These are phyloP conservation scores for Cyberlindnera xylosilytica DNA, from an alignment of 805 yeast species.

Conservation along the genomic window DNA sequence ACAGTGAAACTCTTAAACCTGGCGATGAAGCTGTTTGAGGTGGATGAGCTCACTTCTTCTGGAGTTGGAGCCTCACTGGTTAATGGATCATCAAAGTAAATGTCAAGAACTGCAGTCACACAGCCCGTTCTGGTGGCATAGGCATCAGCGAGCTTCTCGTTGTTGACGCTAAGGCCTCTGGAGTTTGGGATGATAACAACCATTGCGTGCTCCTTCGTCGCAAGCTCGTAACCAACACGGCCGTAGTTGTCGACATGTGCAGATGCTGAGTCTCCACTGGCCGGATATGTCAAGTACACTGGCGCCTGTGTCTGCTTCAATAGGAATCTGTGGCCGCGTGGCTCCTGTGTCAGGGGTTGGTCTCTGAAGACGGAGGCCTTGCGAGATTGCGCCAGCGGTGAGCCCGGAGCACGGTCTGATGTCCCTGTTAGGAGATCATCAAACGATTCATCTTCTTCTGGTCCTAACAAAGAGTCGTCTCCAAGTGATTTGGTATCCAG, in stretches of 20 bases:
- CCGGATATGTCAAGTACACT: slow-evolving; percentile 26
- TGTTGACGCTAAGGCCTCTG: slow-evolving; percentile 22
- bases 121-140: slow-evolving; percentile 28
- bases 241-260: slow-evolving; percentile 25
- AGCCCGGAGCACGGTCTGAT: slow-evolving; percentile 1
- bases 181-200: slow-evolving; percentile 27
- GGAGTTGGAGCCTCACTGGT: slow-evolving; percentile 5
- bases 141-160: slow-evolving; percentile 27
- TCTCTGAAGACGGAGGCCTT: slow-evolving; percentile 20
- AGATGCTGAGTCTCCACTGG: slow-evolving; percentile 6
- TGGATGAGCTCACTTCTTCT: neutral
- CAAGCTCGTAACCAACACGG: slow-evolving; percentile 23
- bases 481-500: neutral
- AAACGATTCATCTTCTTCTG: slow-evolving; percentile 13
- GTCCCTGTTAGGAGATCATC: slow-evolving; percentile 16
- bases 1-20: slow-evolving; percentile 19
- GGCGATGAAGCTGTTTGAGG: slow-evolving; percentile 14
- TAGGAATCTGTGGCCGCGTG: slow-evolving; percentile 25
- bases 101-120: slow-evolving; percentile 25
- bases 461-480: neutral
- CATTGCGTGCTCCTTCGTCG: slow-evolving; percentile 26
- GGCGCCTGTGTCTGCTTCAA: slow-evolving; percentile 15
- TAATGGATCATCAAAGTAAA: slow-evolving; percentile 23
- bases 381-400: slow-evolving; percentile 13
- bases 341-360: slow-evolving; percentile 11